Evolutionary conservation across 1,284 basidiomycete species (phyloP).

Genomic region (Mycena citricolor): DNA sequence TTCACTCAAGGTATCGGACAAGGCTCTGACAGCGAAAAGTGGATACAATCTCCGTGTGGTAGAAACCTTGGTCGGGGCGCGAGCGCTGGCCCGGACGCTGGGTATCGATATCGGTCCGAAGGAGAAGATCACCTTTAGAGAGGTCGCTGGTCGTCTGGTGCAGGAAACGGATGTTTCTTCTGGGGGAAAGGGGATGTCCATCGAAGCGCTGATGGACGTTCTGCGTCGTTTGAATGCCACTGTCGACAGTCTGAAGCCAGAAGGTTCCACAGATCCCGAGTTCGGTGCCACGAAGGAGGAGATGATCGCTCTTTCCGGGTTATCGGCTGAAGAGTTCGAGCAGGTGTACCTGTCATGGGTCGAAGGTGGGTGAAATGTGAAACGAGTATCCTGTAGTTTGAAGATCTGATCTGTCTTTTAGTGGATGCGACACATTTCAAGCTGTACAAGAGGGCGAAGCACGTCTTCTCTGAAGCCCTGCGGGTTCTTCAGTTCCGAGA

Average conservation of each 20-base stretch:
- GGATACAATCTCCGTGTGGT: conserved; percentile 88
- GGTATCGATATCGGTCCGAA: conserved; percentile 41
- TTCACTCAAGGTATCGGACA: conserved; percentile 82
- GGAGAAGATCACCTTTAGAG: conserved; percentile 53
- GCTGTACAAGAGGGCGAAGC: conserved; percentile 75
- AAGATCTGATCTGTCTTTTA: conserved; percentile 35
- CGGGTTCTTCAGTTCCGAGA: conserved; percentile 75
- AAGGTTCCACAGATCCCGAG: conserved; percentile 31
- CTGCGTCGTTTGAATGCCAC: conserved; percentile 49
- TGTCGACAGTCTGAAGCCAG: conserved; percentile 54
- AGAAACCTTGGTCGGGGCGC: conserved; percentile 78
- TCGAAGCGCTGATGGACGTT: conserved; percentile 44
- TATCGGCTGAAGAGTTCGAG: conserved; percentile 56
- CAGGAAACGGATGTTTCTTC: conserved; percentile 41
- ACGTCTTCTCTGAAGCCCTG: conserved; percentile 77
- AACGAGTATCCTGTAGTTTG: not conserved
- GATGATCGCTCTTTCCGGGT: conserved; percentile 67
- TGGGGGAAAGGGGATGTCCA: conserved; percentile 40
- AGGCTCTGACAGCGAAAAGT: conserved; percentile 72
- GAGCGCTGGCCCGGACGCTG: conserved; percentile 64
- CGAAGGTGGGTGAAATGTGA: conserved; percentile 65
- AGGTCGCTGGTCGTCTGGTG: conserved; percentile 50
- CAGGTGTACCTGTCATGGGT: conserved; percentile 76
- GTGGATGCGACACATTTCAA: conserved; percentile 80
- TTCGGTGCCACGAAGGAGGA: conserved; percentile 68